Evolutionary conservation across 1,284 basidiomycete genomes (phyloP).

Genomic region (Rhodotorula glutinis): DNA sequence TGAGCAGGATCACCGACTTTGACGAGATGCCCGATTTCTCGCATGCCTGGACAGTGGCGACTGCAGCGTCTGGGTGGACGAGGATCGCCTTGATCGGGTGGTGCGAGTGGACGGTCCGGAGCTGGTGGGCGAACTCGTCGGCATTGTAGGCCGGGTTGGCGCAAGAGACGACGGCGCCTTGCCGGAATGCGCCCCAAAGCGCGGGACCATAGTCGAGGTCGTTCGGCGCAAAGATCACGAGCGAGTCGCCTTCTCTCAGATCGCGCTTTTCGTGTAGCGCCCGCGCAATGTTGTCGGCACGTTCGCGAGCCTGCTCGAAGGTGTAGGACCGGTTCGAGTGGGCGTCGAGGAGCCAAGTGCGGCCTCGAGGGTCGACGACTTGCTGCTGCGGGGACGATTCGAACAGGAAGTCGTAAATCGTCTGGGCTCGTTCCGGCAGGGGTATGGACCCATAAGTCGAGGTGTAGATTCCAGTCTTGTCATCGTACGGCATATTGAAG

Average conservation of each 20-base stretch:
- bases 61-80: conserved; percentile 58
- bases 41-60: conserved; percentile 57
- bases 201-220: conserved; percentile 61
- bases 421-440: conserved; percentile 11
- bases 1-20: conserved; percentile 59
- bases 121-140: conserved; percentile 58
- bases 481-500: conserved; percentile 32
- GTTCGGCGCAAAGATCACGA: conserved; percentile 29
- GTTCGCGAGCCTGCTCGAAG: conserved; percentile 1
- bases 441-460: background rate
- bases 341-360: conserved; percentile 28
- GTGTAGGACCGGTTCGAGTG: conserved; percentile 9
- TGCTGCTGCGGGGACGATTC: background rate
- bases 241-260: conserved; percentile 6
- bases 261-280: conserved; percentile 15
- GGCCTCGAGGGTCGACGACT: background rate
- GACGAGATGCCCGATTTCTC: conserved; percentile 56
- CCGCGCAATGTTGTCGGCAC: conserved; percentile 21
- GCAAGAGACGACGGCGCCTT: conserved; percentile 68
- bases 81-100: conserved; percentile 58
- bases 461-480: conserved; percentile 26
- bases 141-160: conserved; percentile 67
- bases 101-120: conserved; percentile 55
- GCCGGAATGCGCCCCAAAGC: conserved; percentile 69
- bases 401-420: conserved; percentile 36